These are phyloP conservation scores for Yamadazyma ubonensis DNA, from an alignment of 805 yeast genomes.

Conservation along the genomic window DNA sequence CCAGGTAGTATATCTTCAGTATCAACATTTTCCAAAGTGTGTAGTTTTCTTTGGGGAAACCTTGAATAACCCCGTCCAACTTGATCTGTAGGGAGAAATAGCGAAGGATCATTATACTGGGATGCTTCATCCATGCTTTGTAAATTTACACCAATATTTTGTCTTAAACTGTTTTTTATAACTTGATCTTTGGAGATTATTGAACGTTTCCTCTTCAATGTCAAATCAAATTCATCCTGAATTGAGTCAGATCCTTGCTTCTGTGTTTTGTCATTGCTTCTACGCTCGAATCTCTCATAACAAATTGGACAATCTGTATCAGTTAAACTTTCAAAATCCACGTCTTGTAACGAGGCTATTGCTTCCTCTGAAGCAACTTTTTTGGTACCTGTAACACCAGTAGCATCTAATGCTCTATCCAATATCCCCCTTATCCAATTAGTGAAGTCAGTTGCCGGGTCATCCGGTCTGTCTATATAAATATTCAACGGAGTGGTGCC, in stretches of 20 bases:
- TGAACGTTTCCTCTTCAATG: no score
- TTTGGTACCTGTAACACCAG: constrained; percentile 24
- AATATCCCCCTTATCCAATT: constrained; percentile 34
- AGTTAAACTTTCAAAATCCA: constrained; percentile 18
- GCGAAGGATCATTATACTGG: constrained; percentile 29
- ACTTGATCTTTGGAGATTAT: no score
- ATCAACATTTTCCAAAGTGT: constrained; percentile 18
- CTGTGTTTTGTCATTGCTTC: neutral
- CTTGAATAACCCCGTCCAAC: constrained; percentile 23
- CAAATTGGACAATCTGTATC: constrained; percentile 40
- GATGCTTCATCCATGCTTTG: constrained; percentile 4
- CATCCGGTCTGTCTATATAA: constrained; percentile 18
- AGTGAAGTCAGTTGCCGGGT: constrained; percentile 21
- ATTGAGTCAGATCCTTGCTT: no score
- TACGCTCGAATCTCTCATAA: constrained; percentile 32
- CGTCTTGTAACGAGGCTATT: constrained; percentile 30
- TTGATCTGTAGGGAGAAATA: constrained; percentile 33
- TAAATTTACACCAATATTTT: no score
- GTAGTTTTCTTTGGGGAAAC: constrained; percentile 27
- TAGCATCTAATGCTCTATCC: constrained; percentile 33
- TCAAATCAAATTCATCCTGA: no score
- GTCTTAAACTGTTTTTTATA: no score
- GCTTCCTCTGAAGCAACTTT: constrained; percentile 40
- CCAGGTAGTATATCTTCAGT: constrained; percentile 31
- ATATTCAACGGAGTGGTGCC: constrained; percentile 21